Evolutionary conservation across 345 rosid genomes (phyloP), one percentile per base, ranked within the genome.

Genomic region (Trapa incisa): DNA sequence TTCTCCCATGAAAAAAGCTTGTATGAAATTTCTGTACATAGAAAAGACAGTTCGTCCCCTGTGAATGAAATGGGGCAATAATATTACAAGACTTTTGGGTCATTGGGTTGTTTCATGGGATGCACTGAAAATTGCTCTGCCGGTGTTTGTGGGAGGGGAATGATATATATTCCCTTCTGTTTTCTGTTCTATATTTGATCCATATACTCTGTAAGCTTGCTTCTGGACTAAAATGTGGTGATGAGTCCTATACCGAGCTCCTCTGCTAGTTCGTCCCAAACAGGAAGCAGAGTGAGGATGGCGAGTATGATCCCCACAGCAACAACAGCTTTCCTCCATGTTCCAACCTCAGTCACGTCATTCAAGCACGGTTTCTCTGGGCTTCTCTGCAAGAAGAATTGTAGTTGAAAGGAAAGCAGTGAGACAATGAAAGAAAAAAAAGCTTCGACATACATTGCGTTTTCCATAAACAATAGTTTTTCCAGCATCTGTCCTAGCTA

Each of bases 231-330:
- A 76, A 93, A 85, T 62, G 96, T 83, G 61, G 80, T 88, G 66
- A 88, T 85, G 64, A 93, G 94, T 69, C 96, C 98, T 74, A 93
- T 90, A 42, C 98, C 97, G 39, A 93, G 73, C 77, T 93, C 98
- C 80, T 87, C 98, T 11, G 98, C 96, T 35, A 93, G 97, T 72
- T 90, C 94, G 63, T 93, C 97, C 87, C 94, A 85, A 56, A 93
- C 82, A 0, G 98, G 98, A 61, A 93, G 81, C 32, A 93, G 91
- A 0, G 92, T 93, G 76, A 90, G 74, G 52, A 84, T 69, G 29
- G 87, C 96, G 42, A 88, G 79, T 45, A 85, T 63, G 47, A 84
- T 74, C 3, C 94, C 87, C 13, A 74, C 71, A 1, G 65, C 70
- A 0, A 93, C 98, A 17, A 75, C 75, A 2, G 81, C 80, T 72